phyloP scores from a whole-genome alignment of 1,139 yeast genomes.

The Pichia sp. region DNA sequence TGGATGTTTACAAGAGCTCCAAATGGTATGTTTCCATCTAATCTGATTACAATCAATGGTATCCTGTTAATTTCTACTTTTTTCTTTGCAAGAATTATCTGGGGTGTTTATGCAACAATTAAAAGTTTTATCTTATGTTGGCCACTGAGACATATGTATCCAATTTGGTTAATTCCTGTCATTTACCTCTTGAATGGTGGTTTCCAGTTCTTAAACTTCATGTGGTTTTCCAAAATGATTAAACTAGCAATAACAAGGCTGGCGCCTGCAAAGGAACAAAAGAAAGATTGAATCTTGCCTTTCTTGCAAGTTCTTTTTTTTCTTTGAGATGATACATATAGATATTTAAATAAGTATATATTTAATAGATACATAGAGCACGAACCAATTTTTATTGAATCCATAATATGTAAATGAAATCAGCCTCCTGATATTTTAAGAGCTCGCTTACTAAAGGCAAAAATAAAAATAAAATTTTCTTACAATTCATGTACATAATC shows the following conservation, averaged over 20 bases:
- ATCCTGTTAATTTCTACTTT: slow-evolving; percentile 40
- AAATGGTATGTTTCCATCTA: slow-evolving; percentile 39
- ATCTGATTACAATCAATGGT: slow-evolving; percentile 42
- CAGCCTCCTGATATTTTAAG: too few relatives aligned
- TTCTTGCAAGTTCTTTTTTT: too few relatives aligned
- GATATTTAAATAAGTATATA: too few relatives aligned
- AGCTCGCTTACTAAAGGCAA: too few relatives aligned
- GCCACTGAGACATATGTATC: slow-evolving; percentile 31
- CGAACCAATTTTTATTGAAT: not conserved
- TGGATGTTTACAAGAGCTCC: slow-evolving; percentile 55
- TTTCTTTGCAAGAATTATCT: slow-evolving; percentile 45
- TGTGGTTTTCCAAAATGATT: slow-evolving; percentile 53
- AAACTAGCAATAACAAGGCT: slow-evolving; percentile 36
- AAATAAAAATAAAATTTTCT: too few relatives aligned
- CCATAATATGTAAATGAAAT: too few relatives aligned
- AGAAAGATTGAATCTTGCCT: too few relatives aligned
- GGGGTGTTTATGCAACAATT: slow-evolving; percentile 52
- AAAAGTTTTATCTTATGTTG: slow-evolving; percentile 37
- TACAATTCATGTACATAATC: too few relatives aligned
- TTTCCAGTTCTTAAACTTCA: slow-evolving; percentile 44
- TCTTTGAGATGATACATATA: too few relatives aligned
- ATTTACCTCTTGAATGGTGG: slow-evolving; percentile 39
- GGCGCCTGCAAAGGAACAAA: too few relatives aligned
- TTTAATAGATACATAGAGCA: not conserved
- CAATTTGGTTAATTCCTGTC: slow-evolving; percentile 24